Conservation (phyloP, 31 red algal genomes). For the Endocladia muricata region DNA sequence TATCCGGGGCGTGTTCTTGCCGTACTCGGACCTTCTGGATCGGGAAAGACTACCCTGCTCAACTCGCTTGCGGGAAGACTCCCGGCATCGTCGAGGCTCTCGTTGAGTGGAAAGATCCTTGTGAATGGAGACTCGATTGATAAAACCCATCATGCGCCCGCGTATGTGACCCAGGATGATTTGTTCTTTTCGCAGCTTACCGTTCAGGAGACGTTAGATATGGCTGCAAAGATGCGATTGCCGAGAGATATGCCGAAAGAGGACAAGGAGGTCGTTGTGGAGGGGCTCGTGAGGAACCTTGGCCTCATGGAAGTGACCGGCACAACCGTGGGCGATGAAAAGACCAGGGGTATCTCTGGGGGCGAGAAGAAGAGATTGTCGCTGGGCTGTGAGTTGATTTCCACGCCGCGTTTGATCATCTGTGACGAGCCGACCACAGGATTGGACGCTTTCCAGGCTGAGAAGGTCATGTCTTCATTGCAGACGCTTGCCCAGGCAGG, state of each 20-base stretch:
- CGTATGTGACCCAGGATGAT: constrained; percentile 88
- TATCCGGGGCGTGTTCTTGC: constrained; percentile 80
- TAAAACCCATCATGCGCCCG: constrained; percentile 15
- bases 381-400: constrained; percentile 87
- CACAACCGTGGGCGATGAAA: constrained; percentile 82
- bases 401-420: constrained; percentile 77
- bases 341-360: constrained; percentile 85
- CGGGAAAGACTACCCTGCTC: constrained; percentile 95
- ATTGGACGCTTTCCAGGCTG: constrained; percentile 91
- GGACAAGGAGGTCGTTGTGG: constrained; percentile 50
- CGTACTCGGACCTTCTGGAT: constrained; percentile 84
- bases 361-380: constrained; percentile 94
- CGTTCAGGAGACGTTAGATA: constrained; percentile 83
- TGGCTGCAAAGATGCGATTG: constrained; percentile 71
- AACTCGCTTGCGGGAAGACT: constrained; percentile 83
- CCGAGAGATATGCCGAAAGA: constrained; percentile 40
- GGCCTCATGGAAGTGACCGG: constrained; percentile 54
- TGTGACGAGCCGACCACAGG: constrained; percentile 94
- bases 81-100: constrained; percentile 18
- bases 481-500: constrained; percentile 66
- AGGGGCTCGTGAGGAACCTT: constrained; percentile 56
- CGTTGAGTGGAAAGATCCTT: constrained; percentile 32
- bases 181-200: constrained; percentile 88
- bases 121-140: constrained; percentile 59
- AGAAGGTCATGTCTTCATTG: constrained; percentile 77